Evolutionary conservation across 208 protist genomes (phyloP), one percentile per base, ranked within the genome.

Genomic region (Acanthamoeba lenticulata): DNA sequence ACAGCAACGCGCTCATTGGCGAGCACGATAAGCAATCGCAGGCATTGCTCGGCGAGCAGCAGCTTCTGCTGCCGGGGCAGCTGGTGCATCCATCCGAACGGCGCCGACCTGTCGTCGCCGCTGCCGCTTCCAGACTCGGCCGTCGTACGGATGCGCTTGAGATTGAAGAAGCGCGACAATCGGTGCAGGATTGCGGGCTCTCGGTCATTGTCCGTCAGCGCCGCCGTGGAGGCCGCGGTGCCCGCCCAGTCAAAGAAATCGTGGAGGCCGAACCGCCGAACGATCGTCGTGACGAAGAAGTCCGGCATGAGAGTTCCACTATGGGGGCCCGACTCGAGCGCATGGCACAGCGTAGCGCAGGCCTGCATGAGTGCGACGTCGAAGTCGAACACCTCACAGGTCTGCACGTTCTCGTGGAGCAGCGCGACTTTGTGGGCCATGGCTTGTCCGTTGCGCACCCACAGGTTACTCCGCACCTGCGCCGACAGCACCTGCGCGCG

Each of bases 401-500:
- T 72, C 19, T 72, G 55, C 36, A 91, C 57, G 85, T 62, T 91
- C 36, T 91, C 55, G 38, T 72, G 85, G n/a, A 72, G 42, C 21
- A 91, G 52, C 36, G 57, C 19, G 5, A 72, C 85, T 24, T 91
- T 62, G 32, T 91, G 85, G 34, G 21, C 4, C 85, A 91, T 91
- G 24, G 17, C 5, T 69, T 91, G 55, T 9, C 85, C 85, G n/a
- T 91, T 91, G 55, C 85, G 85, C 32, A 69, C 52, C 85, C 85
- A 91, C 24, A 91, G 55, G 24, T 47, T 29, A 17, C 55, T 49
- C 27, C 55, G 57, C 1, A 91, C 57, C 42, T 91, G 85, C 57
- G 85, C 85, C 11, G 85, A 24, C 6, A 91, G 85, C n/a, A 91
- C 85, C 85, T 91, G 85, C 5, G 77, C 77, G 7, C 77, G 77